A percentile compares a stretch with the other conserved stretches of the same genome.
phyloP scores from a whole-genome alignment of 2,329 filamentous ascomycete species.

The Diaporthe ampelina region DNA sequence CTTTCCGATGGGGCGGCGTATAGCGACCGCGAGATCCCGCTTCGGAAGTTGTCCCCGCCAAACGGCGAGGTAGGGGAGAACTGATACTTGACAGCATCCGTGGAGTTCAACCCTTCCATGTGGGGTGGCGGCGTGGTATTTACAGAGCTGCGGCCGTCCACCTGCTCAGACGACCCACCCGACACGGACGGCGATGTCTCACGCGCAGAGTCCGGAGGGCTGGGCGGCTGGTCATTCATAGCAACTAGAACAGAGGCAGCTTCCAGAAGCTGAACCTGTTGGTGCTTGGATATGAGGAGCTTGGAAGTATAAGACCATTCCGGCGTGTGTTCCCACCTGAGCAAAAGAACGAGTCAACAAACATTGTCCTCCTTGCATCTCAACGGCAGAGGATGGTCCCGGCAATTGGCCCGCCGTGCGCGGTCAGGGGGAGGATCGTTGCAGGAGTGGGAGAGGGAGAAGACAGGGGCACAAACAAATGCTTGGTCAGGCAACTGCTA shows the following conservation, averaged over 20 bases:
- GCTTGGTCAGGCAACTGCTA: conserved; percentile 99
- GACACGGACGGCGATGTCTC: conserved; percentile 85
- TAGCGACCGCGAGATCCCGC: conserved; percentile 81
- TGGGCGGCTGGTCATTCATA: conserved; percentile 77
- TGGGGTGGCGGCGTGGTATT: conserved; percentile 94
- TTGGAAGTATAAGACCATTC: conserved; percentile 98
- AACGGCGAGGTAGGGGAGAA: conserved; percentile 61
- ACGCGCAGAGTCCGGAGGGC: conserved; percentile 75
- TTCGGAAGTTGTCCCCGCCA: conserved; percentile 72
- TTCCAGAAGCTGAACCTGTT: conserved; percentile 97
- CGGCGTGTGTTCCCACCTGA: conserved; percentile 99
- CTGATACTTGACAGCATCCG: conserved; percentile 51
- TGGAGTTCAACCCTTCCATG: conserved; percentile 72
- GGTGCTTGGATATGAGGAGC: conserved; percentile 98
- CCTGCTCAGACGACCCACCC: conserved; percentile 79
- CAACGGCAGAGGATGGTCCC: conserved; percentile 44
- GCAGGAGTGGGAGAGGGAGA: conserved; percentile 57
- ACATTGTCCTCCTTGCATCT: conserved; percentile 50
- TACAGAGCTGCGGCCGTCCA: conserved; percentile 84
- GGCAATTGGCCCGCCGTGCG: conserved; percentile 33
- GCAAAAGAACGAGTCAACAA: conserved; percentile 58
- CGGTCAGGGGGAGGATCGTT: conserved; percentile 41
- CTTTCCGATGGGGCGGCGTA: conserved; percentile 76
- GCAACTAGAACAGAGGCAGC: conserved; percentile 95
- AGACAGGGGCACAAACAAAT: conserved; percentile 91